Base-by-base conservation (phyloP, 345 rosid species). In the Eucalyptus fibrosa region DNA sequence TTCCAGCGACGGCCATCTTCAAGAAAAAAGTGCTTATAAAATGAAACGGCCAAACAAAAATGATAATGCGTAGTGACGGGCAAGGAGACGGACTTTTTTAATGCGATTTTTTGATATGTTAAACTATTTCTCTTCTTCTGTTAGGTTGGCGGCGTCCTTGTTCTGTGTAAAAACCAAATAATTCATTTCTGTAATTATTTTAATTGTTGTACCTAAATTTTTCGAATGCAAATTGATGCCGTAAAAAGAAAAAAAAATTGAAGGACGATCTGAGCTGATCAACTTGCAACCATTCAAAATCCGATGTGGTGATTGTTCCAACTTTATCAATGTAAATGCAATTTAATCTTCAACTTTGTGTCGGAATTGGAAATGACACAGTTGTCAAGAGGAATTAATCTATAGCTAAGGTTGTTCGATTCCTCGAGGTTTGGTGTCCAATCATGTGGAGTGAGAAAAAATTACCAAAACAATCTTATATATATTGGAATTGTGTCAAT, bases 401-500 rank as follows among this genome's bases (percentile, higher is more conserved):
- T 3, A 11, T 18, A 12, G 82, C 45, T 18, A 42, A 72, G 45
- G 82, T 37, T 7, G 82, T 18, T 53, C 1, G 28, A 3, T 37
- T 2, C 45, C 23, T 72, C 3, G 3, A 18, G 44, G 82, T 11
- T 4, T 18, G 82, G 14, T 18, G 15, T 10, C 83, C 15, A 72
- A 72, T 72, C 45, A 72, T 21, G 15, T 10, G 45, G 81, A 53
- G 5, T 53, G 24, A 53, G 24, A 0, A 0, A 53, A 53, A 53
- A 7, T 51, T 18, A 51, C 24, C 4, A 53, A 53, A 53, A 1
- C 1, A 7, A 0, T 51, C 56, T 0, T 53, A 53, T 19, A 53
- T 0, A 0, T 3, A 53, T 19, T 19, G 0, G 0, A 53, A 53
- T 53, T 53, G 9, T 51, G 4, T 51, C 2, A 51, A 51, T 51